Base-by-base conservation (phyloP, 495 filamentous ascomycete species). In the Apodospora peruviana region DNA sequence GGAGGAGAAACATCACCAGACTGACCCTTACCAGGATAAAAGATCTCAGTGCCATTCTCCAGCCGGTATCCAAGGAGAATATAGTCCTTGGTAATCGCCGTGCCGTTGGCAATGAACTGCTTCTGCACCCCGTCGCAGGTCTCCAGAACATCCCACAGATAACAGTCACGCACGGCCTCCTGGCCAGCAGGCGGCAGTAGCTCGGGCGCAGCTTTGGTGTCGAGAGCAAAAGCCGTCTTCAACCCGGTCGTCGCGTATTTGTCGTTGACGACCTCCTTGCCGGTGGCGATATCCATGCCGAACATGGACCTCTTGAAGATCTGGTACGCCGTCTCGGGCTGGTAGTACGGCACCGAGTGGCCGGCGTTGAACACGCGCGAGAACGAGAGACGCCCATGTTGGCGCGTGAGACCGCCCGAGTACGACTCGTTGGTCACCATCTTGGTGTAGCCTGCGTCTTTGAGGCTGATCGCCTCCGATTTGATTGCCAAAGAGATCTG, bases 381-480 rank as follows among this genome's bases (percentile, higher is more conserved):
- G 56, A 86, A 87, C 19, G 78, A 78, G 48, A 85, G 80, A 53
- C 78, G 72, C n/a, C 80, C 82, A 35, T 69, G 64, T 50, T 85
- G 79, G 16, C 80, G 76, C 20, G 82, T 78, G 37, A 77, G 72
- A 14, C 82, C 84, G 20, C 75, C 75, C 32, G 74, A 53, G 45
- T 81, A 76, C 18, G 57, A 61, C 8, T 53, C 51, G 57, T 79
- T 75, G 17, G 75, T 68, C 17, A 66, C 57, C 40, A 84, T 66
- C 19, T 68, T 64, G 8, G 77, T 67, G 48, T 79, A 80, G 12
- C 77, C 75, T 3, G 77, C 73, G 1, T 52, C 32, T 19, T 54
- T 52, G 53, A 77, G 79, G 1, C 47, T 38, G 19, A 59, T 54
- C 14, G 49, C 48, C 1, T 44, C 47, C 47, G 34, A 71, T 2